Evolutionary conservation across 208 protist genomes (phyloP), one percentile per base, ranked within the genome.

Genomic region (Herpetomonas tarakana): DNA sequence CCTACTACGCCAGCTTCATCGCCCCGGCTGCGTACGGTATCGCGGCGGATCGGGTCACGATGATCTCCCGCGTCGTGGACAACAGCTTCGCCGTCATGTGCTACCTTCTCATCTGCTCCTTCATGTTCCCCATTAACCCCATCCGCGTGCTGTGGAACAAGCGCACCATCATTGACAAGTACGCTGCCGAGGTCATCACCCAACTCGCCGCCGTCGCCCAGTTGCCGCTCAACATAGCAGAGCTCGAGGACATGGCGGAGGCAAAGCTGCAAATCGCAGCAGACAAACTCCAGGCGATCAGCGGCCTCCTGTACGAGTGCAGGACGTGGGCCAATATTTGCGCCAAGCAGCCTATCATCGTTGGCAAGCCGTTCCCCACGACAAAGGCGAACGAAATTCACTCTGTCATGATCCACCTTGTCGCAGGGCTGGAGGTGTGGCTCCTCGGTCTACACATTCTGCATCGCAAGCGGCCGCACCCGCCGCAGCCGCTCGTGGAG

Each of bases 111-210:
- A 72, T 88, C 35, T 76, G 75, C 52, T 59, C 78, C 4, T 71
- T 84, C 52, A 68, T 88, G 58, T 84, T 88, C 41, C 71, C 81
- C 0, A 63, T 84, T 12, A 80, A 88, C 49, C 65, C 76, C 19
- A 77, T 82, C 45, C 76, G 71, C 51, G 68, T 84, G 52, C 62
- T 84, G 61, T 77, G 79, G 68, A 84, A 84, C 49, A 68, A 57
- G 26, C 66, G 72, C 41, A 58, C 75, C n/a, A 16, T 61, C 2
- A 51, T 62, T 0, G 45, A 79, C 53, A 71, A 81, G 31, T 49
- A 49, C 26, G 66, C 79, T 46, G 70, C 81, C 7, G 73, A 81
- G 49, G 57, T 60, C n/a, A 65, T 83, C 57, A 72, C 76, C 4
- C 65, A 65, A 2, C 67, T 83, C 51, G 62, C 74, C 49, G 35